Conservation (phyloP, 768 basidiomycete species). For the Megacollybia marginata region DNA sequence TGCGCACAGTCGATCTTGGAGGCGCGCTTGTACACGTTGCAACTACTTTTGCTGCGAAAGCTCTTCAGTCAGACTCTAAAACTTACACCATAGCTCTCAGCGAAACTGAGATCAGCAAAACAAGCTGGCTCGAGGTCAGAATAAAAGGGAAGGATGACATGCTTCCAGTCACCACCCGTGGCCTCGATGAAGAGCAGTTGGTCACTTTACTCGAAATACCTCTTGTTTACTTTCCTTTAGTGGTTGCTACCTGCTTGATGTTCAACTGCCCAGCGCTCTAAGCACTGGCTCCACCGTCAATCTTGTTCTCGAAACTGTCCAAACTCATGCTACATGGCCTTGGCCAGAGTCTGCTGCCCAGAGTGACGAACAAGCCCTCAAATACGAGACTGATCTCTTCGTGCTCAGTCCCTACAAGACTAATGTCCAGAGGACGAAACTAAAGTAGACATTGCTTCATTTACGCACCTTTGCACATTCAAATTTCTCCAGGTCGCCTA, state of each 20-base stretch:
- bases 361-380: constrained; percentile 69
- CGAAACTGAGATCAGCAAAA: constrained; percentile 52
- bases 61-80: constrained; percentile 51
- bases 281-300: constrained; percentile 56
- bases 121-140: constrained; percentile 75
- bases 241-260: constrained; percentile 47
- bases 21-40: constrained; percentile 84
- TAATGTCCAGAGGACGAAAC: constrained; percentile 76
- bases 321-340: constrained; percentile 71
- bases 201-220: constrained; percentile 16
- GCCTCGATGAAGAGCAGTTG: constrained; percentile 44
- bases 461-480: neutral
- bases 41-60: constrained; percentile 81
- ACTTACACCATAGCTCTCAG: constrained; percentile 65
- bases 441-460: constrained; percentile 55
- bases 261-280: constrained; percentile 56
- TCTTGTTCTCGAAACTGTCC: constrained; percentile 71
- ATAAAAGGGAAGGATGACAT: constrained; percentile 60
- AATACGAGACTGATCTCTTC: constrained; percentile 71
- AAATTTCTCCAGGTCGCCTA: constrained; percentile 45
- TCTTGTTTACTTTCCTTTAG: constrained; percentile 17
- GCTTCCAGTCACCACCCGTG: constrained; percentile 45
- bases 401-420: constrained; percentile 82
- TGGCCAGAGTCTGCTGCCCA: constrained; percentile 72
- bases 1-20: constrained; percentile 84